phyloP scores from a whole-genome alignment of 2,329 filamentous ascomycete genomes.

The Aspergillus uvarum region DNA sequence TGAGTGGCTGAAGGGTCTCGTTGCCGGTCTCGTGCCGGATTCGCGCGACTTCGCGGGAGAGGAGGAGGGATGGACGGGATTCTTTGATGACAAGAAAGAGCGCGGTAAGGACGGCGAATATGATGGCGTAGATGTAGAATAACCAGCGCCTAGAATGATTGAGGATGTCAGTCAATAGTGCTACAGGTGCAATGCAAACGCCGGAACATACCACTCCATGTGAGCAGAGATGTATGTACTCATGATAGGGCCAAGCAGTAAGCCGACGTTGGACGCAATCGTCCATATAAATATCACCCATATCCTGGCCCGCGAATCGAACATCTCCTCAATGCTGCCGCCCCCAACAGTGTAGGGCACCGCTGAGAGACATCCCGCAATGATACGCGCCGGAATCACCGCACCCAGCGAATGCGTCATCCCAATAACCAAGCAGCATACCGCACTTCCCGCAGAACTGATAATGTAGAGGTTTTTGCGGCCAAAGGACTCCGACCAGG shows the following conservation, averaged over 20 bases:
- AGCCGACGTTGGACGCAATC: background rate
- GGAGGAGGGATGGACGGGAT: constrained; percentile 10
- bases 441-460: background rate
- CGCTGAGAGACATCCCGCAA: constrained; percentile 8
- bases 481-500: constrained; percentile 10
- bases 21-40: constrained; percentile 1
- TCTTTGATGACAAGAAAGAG: constrained; percentile 8
- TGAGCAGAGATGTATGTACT: constrained; percentile 1
- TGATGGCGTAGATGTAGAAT: constrained; percentile 12
- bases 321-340: constrained; percentile 13
- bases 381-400: constrained; percentile 8
- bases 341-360: constrained; percentile 9
- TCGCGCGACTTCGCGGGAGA: constrained; percentile 4
- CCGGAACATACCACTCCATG: constrained; percentile 1
- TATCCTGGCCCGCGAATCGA: constrained; percentile 4
- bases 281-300: constrained; percentile 10
- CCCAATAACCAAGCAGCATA: constrained; percentile 8
- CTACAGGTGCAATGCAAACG: background rate
- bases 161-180: background rate
- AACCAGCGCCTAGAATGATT: constrained; percentile 7
- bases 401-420: background rate
- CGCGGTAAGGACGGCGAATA: background rate
- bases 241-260: constrained; percentile 7
- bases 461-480: constrained; percentile 11
- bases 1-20: constrained; percentile 8